Conservation (phyloP, 805 yeast genomes). For the Nakazawaea siamensis region DNA sequence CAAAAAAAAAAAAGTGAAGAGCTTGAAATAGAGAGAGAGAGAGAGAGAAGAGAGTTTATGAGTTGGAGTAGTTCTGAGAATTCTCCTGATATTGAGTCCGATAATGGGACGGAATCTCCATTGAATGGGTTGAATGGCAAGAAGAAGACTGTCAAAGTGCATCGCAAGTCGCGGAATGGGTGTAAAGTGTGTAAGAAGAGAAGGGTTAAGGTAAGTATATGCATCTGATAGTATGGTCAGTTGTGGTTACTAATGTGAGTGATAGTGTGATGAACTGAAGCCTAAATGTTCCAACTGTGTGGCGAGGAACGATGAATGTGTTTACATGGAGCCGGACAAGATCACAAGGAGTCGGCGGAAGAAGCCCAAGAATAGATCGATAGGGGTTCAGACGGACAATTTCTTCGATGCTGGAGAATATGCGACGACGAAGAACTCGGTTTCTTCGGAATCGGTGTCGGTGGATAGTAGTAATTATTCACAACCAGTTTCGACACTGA, state of each 20-base stretch:
- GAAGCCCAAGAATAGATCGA: neutral
- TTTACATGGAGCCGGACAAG: constrained; percentile 1
- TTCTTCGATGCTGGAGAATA: neutral
- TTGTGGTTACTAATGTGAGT: neutral
- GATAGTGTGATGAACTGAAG: constrained; percentile 6
- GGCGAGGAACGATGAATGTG: constrained; percentile 1
- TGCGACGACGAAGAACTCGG: neutral
- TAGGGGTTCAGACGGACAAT: constrained; percentile 1
- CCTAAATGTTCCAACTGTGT: constrained; percentile 2
- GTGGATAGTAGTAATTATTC: neutral
- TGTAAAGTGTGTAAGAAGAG: constrained; percentile 5
- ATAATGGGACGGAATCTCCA: too few relatives aligned
- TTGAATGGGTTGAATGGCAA: too few relatives aligned
- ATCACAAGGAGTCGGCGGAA: constrained; percentile 1
- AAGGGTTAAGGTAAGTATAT: constrained; percentile 6
- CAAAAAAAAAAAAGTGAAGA: too few relatives aligned
- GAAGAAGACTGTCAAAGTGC: neutral
- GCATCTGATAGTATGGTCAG: too few relatives aligned
- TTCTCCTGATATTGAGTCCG: too few relatives aligned
- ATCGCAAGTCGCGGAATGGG: constrained; percentile 3
- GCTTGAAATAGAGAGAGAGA: too few relatives aligned
- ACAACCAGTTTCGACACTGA: too few relatives aligned
- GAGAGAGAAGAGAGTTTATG: too few relatives aligned
- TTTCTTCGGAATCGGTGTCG: neutral
- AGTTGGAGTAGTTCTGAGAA: too few relatives aligned